Conservation (phyloP, 225 moss, liverwort and hornwort species). For the Ulota crispa region DNA sequence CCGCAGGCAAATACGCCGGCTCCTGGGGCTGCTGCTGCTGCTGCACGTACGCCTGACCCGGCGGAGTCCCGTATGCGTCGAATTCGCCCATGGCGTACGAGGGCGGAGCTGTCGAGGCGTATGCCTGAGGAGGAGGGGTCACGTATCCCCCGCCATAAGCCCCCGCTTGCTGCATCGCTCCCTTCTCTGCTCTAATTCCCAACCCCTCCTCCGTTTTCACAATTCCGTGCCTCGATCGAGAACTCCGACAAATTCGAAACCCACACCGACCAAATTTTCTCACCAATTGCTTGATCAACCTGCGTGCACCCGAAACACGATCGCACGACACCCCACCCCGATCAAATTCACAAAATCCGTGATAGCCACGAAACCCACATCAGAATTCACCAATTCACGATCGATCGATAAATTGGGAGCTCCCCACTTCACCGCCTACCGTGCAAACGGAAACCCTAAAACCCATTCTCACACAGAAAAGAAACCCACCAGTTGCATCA, state of each 20-base stretch:
- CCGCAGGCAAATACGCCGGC: slow-evolving; percentile 27
- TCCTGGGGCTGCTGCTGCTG: slow-evolving; percentile 24
- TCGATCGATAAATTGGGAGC: neutral
- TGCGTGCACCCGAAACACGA: neutral
- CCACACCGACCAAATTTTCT: neutral
- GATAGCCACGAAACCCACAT: neutral
- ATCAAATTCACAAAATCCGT: neutral
- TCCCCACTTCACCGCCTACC: neutral
- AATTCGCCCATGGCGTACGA: slow-evolving; percentile 45
- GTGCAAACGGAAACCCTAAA: slow-evolving; percentile 25
- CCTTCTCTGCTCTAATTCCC: slow-evolving; percentile 3
- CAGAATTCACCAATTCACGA: neutral
- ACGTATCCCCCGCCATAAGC: slow-evolving; percentile 52
- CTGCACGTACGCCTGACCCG: slow-evolving; percentile 26
- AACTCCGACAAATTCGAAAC: neutral
- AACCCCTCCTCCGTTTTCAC: neutral
- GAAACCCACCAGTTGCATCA: neutral
- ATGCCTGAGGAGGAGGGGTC: slow-evolving; percentile 39
- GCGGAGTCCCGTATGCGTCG: slow-evolving; percentile 43
- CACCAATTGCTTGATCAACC: neutral
- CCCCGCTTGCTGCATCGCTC: slow-evolving; percentile 69
- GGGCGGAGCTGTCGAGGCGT: slow-evolving; percentile 42
- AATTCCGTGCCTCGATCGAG: neutral
- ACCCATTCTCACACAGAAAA: neutral
- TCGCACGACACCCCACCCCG: neutral